These are phyloP conservation scores for Fusarium haematococcum DNA, from an alignment of 2,329 filamentous ascomycete genomes.

Conservation along the genomic window DNA sequence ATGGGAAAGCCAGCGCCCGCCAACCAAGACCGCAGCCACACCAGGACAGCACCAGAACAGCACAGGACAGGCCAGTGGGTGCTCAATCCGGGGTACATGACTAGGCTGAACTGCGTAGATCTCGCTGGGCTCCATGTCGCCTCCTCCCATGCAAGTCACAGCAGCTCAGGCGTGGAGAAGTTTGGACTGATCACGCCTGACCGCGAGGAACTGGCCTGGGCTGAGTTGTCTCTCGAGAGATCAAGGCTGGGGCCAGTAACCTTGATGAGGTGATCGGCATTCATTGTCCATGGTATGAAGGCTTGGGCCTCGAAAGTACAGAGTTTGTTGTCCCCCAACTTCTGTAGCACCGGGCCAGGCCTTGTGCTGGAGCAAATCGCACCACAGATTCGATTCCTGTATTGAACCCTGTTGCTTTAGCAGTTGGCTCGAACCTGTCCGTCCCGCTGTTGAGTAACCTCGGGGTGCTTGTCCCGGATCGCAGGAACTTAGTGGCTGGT, in stretches of 20 bases:
- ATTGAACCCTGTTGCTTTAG: neutral
- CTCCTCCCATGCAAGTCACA: neutral
- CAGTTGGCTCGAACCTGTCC: neutral
- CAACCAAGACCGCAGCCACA: slow-evolving; percentile 22
- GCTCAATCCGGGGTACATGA: slow-evolving; percentile 45
- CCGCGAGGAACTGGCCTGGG: neutral
- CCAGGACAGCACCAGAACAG: neutral
- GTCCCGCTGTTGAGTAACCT: neutral
- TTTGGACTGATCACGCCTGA: neutral
- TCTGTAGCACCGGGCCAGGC: neutral
- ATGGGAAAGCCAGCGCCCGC: slow-evolving; percentile 42
- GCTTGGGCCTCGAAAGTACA: slow-evolving; percentile 19
- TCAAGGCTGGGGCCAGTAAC: neutral
- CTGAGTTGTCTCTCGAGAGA: neutral
- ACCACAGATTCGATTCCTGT: neutral
- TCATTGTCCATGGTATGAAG: slow-evolving; percentile 19
- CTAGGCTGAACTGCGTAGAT: slow-evolving; percentile 29
- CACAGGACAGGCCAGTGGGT: neutral
- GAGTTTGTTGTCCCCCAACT: neutral
- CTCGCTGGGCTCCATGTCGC: slow-evolving; percentile 16
- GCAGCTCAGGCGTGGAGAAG: neutral
- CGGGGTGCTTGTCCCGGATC: neutral
- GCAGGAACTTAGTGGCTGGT: slow-evolving; percentile 3
- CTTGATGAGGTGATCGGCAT: slow-evolving; percentile 10
- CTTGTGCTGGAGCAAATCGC: neutral